phyloP scores from a whole-genome alignment of 176 grass and related monocot genomes.

The Bonia amplexicaulis region DNA sequence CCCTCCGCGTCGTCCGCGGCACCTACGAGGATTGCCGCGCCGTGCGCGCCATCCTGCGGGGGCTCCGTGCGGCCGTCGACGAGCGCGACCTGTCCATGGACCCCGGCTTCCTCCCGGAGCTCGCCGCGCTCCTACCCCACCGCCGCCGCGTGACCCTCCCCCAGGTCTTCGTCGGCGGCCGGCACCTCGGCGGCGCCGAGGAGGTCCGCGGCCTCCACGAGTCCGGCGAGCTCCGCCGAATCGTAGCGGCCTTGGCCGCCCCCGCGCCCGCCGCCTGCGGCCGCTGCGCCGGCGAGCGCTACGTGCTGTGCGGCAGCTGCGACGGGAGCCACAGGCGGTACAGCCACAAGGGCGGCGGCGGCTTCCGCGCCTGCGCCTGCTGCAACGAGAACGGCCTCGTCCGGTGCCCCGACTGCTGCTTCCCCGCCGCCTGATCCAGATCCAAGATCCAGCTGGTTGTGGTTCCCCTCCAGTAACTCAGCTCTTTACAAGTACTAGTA shows the following conservation, averaged over 20 bases:
- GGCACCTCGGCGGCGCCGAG: constrained; percentile 61
- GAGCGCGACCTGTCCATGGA: constrained; percentile 79
- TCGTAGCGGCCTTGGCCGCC: constrained; percentile 7
- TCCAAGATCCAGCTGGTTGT: background rate
- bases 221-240: constrained; percentile 56
- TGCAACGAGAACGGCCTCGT: constrained; percentile 99
- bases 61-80: constrained; percentile 53
- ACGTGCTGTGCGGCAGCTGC: constrained; percentile 59
- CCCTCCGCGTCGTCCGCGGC: constrained; percentile 59
- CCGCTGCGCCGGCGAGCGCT: constrained; percentile 49
- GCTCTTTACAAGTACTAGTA: background rate
- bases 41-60: constrained; percentile 57
- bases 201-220: constrained; percentile 73
- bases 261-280: constrained; percentile 24
- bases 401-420: constrained; percentile 69
- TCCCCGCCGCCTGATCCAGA: constrained; percentile 44
- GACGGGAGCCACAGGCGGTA: constrained; percentile 62
- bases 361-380: constrained; percentile 57
- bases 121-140: constrained; percentile 35
- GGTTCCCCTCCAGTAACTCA: background rate
- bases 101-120: constrained; percentile 43
- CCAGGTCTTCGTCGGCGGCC: constrained; percentile 68
- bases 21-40: constrained; percentile 72
- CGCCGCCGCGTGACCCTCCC: constrained; percentile 41
- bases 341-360: constrained; percentile 52